Evolutionary conservation across 176 grass and related monocot species (phyloP).

Genomic region (barley (Hordeum vulgare)): MorexV3_pseudomolecules_assembly NC_058523.1:42352215-42352714

Average conservation of each 20-base stretch:
- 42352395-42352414: slow-evolving; percentile 68
- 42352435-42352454: slow-evolving; percentile 31
- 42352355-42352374: slow-evolving; percentile 96
- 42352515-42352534: neutral
- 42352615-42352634: neutral
- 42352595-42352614: neutral
- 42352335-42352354: slow-evolving; percentile 78
- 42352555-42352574: neutral
- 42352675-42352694: neutral
- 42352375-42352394: slow-evolving; percentile 91
- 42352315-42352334: slow-evolving; percentile 92
- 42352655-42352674: neutral
- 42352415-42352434: slow-evolving; percentile 66
- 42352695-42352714: neutral
- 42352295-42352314: slow-evolving; percentile 52
- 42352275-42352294: neutral
- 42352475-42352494: neutral
- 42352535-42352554: neutral
- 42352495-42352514: neutral
- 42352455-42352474: neutral
- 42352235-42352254: neutral
- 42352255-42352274: neutral
- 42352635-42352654: neutral
- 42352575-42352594: slow-evolving; percentile 4
- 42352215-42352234: neutral